A percentile compares a stretch with the other conserved stretches of the same genome.
Conservation (phyloP, 2,329 filamentous ascomycete species). For the Talaromyces marneffei region DNA sequence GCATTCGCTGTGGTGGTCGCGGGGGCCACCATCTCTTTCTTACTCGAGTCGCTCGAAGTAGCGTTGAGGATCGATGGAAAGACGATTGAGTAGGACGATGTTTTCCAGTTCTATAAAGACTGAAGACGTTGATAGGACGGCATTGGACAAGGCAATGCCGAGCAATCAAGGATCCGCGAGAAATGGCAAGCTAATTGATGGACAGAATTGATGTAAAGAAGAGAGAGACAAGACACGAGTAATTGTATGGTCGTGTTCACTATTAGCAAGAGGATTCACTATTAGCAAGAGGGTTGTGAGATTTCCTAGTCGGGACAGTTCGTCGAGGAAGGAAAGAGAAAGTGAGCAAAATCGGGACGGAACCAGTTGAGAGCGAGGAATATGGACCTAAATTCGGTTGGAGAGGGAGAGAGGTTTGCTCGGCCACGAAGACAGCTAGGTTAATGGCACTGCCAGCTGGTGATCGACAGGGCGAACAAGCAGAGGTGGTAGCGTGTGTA, state of each 20-base stretch:
- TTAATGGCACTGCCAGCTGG: neutral
- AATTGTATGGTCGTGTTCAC: neutral
- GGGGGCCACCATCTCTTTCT: constrained; percentile 44
- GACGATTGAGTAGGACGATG: constrained; percentile 13
- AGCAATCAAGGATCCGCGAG: neutral
- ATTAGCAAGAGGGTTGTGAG: neutral
- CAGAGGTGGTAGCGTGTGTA: constrained; percentile 15
- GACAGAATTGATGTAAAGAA: too few species aligned
- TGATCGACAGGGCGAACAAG: neutral
- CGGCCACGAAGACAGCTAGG: neutral
- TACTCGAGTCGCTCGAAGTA: constrained; percentile 8
- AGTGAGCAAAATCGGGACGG: constrained; percentile 17
- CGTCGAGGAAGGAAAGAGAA: neutral
- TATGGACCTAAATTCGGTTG: neutral
- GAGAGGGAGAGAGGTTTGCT: neutral
- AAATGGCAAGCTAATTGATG: neutral
- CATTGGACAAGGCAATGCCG: constrained; percentile 22
- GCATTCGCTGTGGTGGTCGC: constrained; percentile 36
- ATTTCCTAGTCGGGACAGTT: neutral
- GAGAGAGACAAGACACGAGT: neutral
- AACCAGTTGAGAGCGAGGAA: constrained; percentile 10
- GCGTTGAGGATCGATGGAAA: constrained; percentile 11
- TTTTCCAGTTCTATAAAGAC: constrained; percentile 22
- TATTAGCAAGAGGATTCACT: too few species aligned
- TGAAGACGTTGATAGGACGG: constrained; percentile 28